Evolutionary conservation across 805 yeast genomes (phyloP), one percentile per base, ranked within the genome.

Genomic region (Wickerhamiella alocasiicola): DNA sequence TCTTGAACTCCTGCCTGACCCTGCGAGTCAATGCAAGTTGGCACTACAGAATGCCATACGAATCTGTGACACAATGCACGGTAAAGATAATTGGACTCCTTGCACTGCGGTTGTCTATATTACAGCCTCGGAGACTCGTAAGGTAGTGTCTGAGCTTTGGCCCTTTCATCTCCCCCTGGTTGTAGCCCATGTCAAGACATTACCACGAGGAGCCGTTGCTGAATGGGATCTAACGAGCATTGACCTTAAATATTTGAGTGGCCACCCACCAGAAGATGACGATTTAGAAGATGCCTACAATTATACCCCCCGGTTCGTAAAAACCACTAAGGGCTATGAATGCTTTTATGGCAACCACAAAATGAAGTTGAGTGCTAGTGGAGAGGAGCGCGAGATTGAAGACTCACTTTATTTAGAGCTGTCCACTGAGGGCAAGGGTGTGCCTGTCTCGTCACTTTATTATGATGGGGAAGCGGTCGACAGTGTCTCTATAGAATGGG

Each of bases 1-100:
- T 9, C 81, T 88, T 87, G 67, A 60, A 2, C 50, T 81, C 28
- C 50, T 37, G 12, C 41, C 47, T 1, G 62, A 59, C 9, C 46
- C 53, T 2, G 29, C 21, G 4, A 45, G 55, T 3, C 71, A 74
- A 39, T 54, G 74, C 0, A 63, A 66, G 0, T 57, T 85, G 18
- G 66, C 94, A 0, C 66, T 87, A 37, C 94, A 83, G 56, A 91
- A 85, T 59, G 70, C 84, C 37, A 65, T 68, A 46, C 68, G 73
- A 12, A 78, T 85, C 3, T 73, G 76, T 47, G 52, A 67, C 5
- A 72, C 76, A 5, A 67, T 76, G 13, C 68, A 66, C 6, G 67
- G 70, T 9, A 48, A 28, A 1, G 36, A 19, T 48, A 2, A 62
- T 62, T 13, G 65, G 73, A 18, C 59, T 16, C 20, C 46, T 17